Evolutionary conservation across 345 rosid species (phyloP), one percentile per base, ranked within the genome.

Genomic region (Aquilaria sinensis): DNA sequence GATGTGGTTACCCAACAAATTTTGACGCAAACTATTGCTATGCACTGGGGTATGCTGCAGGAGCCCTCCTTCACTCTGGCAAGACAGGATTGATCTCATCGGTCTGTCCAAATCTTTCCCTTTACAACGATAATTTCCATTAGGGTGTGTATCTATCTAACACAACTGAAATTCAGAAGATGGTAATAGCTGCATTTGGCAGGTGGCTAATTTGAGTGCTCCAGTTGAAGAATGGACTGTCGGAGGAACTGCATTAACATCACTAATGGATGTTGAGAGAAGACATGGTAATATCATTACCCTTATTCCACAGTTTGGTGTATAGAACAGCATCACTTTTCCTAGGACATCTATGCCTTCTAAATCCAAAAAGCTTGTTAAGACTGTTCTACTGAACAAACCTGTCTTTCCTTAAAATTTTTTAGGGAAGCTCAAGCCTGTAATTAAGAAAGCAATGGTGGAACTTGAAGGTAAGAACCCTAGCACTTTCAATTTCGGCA

Each of bases 371-470:
- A 48, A 48, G 9, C 51, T 48, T 48, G 9, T 12, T 48, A 32
- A 47, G 51, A 10, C 12, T 41, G 3, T 43, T n/a, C 14, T 12
- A 29, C 31, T 37, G 12, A 51, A 55, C 47, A 2, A 23, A 6
- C 13, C 8, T 30, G 43, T 46, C 11, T 11, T 31, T n/a, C 6
- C 64, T 12, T 15, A 11, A 6, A 11, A 13, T 51, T 64, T 66
- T 67, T 65, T 76, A 93, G 98, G 99, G 48, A 94, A 83, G 69
- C 86, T 77, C 77, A 94, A 94, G 83, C 97, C 96, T 53, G 97
- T 94, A 74, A 90, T 94, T 72, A 94, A 94, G 89, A 94, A 90
- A 81, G 97, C 99, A 58, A 94, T 94, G 96, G 97, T 94, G 70
- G 99, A 94, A 70, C 97, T 94, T 52, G 91, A 90, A 29, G 96